These are phyloP conservation scores for Termitomyces sp. DNA, from an alignment of 768 basidiomycete species.

Conservation along the genomic window DNA sequence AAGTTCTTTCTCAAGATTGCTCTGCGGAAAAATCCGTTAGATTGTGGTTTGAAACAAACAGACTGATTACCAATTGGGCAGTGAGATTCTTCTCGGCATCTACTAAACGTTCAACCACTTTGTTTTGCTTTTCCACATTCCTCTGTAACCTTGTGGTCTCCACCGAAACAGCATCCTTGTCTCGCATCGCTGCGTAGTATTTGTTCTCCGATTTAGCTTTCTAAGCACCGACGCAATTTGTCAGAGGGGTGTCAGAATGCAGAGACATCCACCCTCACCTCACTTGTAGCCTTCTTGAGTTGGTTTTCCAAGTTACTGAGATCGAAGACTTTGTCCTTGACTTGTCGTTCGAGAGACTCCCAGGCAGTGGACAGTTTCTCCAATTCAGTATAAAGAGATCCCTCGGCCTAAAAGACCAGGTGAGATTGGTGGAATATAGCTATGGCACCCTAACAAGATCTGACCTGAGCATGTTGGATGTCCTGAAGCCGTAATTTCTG, in stretches of 20 bases:
- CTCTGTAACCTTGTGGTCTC: conserved; percentile 65
- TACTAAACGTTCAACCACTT: conserved; percentile 57
- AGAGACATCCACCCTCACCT: conserved; percentile 53
- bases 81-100: conserved; percentile 59
- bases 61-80: conserved; percentile 49
- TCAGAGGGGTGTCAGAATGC: neutral
- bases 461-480: conserved; percentile 59
- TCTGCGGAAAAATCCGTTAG: conserved; percentile 19
- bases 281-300: conserved; percentile 54
- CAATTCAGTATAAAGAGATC: conserved; percentile 76
- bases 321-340: conserved; percentile 82
- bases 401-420: conserved; percentile 49
- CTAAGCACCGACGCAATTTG: conserved; percentile 32
- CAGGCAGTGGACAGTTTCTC: conserved; percentile 84
- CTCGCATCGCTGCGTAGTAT: conserved; percentile 85
- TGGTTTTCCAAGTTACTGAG: conserved; percentile 71
- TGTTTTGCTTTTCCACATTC: conserved; percentile 39
- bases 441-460: conserved; percentile 11
- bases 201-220: conserved; percentile 97
- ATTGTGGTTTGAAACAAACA: neutral
- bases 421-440: neutral
- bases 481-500: conserved; percentile 55
- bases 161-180: conserved; percentile 75
- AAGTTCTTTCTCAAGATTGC: conserved; percentile 41
- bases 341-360: conserved; percentile 76